Conservation (phyloP, 2,329 filamentous ascomycete species). For the Paraphaeosphaeria minitans region DNA sequence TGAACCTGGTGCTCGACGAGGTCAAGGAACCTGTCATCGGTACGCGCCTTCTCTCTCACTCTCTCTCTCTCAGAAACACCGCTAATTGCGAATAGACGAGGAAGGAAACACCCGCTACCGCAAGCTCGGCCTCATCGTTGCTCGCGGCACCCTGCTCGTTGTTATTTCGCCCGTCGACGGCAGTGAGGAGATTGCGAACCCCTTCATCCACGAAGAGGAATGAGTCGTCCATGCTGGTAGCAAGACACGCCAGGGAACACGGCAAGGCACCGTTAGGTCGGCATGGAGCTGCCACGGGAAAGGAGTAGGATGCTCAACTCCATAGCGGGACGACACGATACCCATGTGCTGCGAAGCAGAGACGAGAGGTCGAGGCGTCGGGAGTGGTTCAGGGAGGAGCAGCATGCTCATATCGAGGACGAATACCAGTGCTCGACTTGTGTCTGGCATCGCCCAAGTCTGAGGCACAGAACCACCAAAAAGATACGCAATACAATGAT, state of each 20-base stretch:
- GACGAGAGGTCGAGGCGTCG: neutral
- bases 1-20: constrained; percentile 96
- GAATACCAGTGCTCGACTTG: neutral
- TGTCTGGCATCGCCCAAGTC: neutral
- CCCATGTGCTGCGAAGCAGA: constrained; percentile 2
- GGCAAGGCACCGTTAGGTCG: neutral
- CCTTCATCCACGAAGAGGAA: constrained; percentile 74
- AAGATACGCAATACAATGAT: neutral
- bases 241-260: neutral
- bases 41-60: constrained; percentile 58
- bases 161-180: constrained; percentile 92
- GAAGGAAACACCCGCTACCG: constrained; percentile 86
- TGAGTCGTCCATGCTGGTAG: constrained; percentile 14
- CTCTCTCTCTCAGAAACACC: too few species aligned
- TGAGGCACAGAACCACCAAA: neutral
- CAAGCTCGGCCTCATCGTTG: constrained; percentile 79
- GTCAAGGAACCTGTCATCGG: constrained; percentile 89
- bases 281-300: neutral
- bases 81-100: constrained; percentile 68
- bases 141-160: constrained; percentile 88
- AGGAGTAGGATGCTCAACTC: too few species aligned
- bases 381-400: neutral
- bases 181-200: constrained; percentile 94
- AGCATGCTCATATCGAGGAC: neutral
- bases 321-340: constrained; percentile 5